A percentile compares a stretch with the other conserved stretches of the same genome.
phyloP scores from a whole-genome alignment of 257 asterid species.

The Jaltomata sinuosa region DNA sequence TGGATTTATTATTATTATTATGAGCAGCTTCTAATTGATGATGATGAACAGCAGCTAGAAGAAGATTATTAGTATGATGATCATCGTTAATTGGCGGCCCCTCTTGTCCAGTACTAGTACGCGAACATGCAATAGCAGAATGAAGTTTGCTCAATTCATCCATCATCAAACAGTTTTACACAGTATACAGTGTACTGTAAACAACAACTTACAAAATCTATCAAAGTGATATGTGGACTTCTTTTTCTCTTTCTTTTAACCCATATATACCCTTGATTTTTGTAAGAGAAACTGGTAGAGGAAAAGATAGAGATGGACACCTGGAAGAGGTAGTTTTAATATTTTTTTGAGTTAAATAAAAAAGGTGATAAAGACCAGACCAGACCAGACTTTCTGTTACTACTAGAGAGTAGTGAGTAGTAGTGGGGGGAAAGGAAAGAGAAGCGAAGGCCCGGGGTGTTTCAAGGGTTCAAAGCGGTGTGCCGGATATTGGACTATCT shows the following conservation, averaged over 20 bases:
- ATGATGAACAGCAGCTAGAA: neutral
- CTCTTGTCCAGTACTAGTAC: neutral
- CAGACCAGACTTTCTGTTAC: neutral
- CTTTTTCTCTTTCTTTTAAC: no score
- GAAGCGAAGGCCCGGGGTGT: neutral
- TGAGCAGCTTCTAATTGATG: neutral
- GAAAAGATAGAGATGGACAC: neutral
- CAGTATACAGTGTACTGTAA: neutral
- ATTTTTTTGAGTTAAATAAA: neutral
- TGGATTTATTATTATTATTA: neutral
- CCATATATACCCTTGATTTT: neutral
- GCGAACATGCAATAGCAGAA: slow-evolving; percentile 26
- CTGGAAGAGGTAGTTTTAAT: no score
- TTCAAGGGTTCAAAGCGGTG: neutral
- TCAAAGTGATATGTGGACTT: no score
- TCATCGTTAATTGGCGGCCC: neutral
- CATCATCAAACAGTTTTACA: slow-evolving; percentile 1
- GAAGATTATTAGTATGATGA: neutral
- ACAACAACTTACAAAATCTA: neutral
- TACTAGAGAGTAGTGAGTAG: no score
- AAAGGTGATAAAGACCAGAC: neutral
- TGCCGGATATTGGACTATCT: neutral
- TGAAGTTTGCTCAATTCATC: slow-evolving; percentile 46
- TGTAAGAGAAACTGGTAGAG: neutral
- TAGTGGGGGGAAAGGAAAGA: neutral